A percentile compares a stretch with the other conserved stretches of the same genome.
Evolutionary conservation across 2,329 filamentous ascomycete species (phyloP).

Genomic region (Colletotrichum sp.): DNA sequence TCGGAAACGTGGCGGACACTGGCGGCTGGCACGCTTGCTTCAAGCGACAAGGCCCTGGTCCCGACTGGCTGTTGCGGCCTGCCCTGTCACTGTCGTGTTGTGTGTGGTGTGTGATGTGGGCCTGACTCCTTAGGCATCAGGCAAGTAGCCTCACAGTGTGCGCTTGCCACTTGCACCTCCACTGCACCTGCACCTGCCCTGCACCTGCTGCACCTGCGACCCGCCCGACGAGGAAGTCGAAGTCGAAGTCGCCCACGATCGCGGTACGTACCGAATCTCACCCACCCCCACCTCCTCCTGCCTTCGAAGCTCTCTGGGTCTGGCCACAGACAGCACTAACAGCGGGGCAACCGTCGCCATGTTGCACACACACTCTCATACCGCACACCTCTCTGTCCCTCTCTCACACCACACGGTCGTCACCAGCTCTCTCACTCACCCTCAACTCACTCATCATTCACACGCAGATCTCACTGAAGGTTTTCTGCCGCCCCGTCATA

Average conservation of each 20-base stretch:
- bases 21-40: constrained; percentile 17
- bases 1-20: constrained; percentile 16
- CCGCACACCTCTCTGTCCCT: background rate
- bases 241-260: background rate
- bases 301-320: background rate
- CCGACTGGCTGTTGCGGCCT: background rate
- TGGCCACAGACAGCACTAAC: constrained; percentile 12
- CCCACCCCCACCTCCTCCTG: background rate
- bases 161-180: background rate
- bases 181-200: background rate
- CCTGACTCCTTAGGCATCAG: constrained; percentile 10
- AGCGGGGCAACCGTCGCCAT: constrained; percentile 2
- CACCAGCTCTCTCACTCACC: background rate
- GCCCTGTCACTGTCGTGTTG: background rate
- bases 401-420: background rate
- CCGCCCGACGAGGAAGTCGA: constrained; percentile 3
- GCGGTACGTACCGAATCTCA: background rate
- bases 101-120: background rate
- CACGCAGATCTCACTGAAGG: constrained; percentile 15
- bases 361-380: background rate
- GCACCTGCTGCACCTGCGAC: background rate
- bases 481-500: background rate
- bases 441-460: background rate
- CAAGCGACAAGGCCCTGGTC: constrained; percentile 3
- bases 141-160: background rate